phyloP scores from a whole-genome alignment of 768 basidiomycete species.

The Podaxis carcinomalis region DNA sequence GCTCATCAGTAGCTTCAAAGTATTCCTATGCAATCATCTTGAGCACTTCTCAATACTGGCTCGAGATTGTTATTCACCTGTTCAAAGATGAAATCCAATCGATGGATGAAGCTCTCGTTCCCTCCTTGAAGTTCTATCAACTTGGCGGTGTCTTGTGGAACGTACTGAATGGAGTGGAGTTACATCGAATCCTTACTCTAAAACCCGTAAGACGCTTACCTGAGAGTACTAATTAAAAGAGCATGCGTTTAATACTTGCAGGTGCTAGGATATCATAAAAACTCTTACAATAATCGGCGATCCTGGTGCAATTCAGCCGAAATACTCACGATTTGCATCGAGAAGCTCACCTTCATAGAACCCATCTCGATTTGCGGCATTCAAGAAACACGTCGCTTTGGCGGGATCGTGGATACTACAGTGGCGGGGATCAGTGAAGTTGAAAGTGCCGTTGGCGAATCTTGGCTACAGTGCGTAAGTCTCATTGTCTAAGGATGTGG shows the following conservation, averaged over 20 bases:
- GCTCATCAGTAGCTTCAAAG: conserved; percentile 62
- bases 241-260: neutral
- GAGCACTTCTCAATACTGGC: neutral
- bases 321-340: neutral
- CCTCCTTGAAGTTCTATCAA: conserved; percentile 62
- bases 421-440: conserved; percentile 63
- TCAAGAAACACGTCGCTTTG: conserved; percentile 55
- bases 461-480: conserved; percentile 35
- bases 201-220: conserved; percentile 24
- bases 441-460: conserved; percentile 53
- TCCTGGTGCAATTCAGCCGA: conserved; percentile 17
- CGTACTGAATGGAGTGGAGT: conserved; percentile 35
- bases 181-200: neutral
- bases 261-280: neutral
- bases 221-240: conserved; percentile 45
- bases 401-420: conserved; percentile 61
- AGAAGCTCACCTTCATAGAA: conserved; percentile 49
- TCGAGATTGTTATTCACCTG: conserved; percentile 27
- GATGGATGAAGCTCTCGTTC: conserved; percentile 42
- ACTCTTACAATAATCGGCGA: conserved; percentile 55
- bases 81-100: conserved; percentile 56
- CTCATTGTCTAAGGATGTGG: neutral
- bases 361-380: conserved; percentile 51
- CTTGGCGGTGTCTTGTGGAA: conserved; percentile 61
- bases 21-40: conserved; percentile 33